Base-by-base conservation (phyloP, 495 filamentous ascomycete species). In the Pyronema omphalodes region DNA sequence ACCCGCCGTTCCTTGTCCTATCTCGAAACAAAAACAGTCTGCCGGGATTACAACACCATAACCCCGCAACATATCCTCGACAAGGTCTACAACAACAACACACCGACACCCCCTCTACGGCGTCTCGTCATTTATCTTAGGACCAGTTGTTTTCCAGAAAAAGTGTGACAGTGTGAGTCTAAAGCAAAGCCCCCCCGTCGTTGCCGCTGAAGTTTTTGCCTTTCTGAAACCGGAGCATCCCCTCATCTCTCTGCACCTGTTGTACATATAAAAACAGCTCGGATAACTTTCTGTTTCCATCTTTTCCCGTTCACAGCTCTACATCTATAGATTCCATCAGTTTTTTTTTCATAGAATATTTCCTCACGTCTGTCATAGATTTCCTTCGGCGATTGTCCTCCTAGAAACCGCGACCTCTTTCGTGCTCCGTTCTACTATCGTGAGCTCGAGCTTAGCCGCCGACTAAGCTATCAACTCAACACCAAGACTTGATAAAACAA, bases 321-420 rank as follows among this genome's bases (percentile, higher is more conserved):
- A 29, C 47, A 12, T 9, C 47, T 12, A 50, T 50, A 50, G 47
- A 50, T 50, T 50, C 29, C 47, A 17, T 41, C 44, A 47, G 14
- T 19, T 29, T 29, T 29, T 19, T 29, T 29, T 29, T 29, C 23
- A 29, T 29, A 29, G 23, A 29, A 29, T 2, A 29, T 29, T 29
- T 29, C 23, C 23, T 29, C 23, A 29, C 23, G 23, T 29, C 44
- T 19, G 3, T 50, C 19, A 50, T 50, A 50, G 47, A 36, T 34
- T 12, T 50, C 47, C 23, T 47, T 19, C 44, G 23, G 23, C 23
- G 23, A 29, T 29, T 29, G 5, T 29, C 23, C 23, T 29, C 1
- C 23, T 29, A 29, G 23, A 29, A 29, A 29, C 23, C 23, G 23
- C 23, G 23, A 29, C 23, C 23, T 29, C 37, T 43, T 43, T 6